These are phyloP conservation scores for Gossypium trilobum DNA, from an alignment of 441 rosid genomes.

Conservation along the genomic window DNA sequence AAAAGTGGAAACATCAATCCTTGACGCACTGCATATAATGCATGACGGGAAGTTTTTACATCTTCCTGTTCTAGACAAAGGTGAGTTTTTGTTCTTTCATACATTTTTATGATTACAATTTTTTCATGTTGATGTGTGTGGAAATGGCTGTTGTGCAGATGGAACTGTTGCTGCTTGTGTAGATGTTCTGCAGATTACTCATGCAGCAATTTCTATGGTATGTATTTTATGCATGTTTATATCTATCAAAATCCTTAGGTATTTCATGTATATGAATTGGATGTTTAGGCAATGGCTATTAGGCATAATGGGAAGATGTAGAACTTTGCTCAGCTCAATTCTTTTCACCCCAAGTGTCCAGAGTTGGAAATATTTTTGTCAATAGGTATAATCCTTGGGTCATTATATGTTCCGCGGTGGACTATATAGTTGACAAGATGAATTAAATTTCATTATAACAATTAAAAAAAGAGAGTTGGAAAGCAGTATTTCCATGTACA, in stretches of 20 bases:
- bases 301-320: neutral
- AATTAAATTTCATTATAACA: neutral
- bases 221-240: conserved; percentile 11
- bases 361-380: neutral
- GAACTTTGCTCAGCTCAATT: neutral
- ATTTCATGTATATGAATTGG: conserved; percentile 1
- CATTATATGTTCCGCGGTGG: no score
- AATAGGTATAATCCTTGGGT: no score
- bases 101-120: neutral
- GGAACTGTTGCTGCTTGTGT: conserved; percentile 57
- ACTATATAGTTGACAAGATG: neutral
- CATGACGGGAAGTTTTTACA: conserved; percentile 89
- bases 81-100: conserved; percentile 23
- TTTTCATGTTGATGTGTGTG: neutral
- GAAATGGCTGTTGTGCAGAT: conserved; percentile 34
- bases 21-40: conserved; percentile 83
- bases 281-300: neutral
- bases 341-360: neutral
- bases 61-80: conserved; percentile 79
- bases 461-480: neutral
- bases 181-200: conserved; percentile 80
- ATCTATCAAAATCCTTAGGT: neutral
- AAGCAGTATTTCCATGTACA: neutral
- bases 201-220: conserved; percentile 85
- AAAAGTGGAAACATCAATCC: conserved; percentile 58